Conservation (phyloP, 176 grass and related monocot species). For the Triticum urartu region DNA sequence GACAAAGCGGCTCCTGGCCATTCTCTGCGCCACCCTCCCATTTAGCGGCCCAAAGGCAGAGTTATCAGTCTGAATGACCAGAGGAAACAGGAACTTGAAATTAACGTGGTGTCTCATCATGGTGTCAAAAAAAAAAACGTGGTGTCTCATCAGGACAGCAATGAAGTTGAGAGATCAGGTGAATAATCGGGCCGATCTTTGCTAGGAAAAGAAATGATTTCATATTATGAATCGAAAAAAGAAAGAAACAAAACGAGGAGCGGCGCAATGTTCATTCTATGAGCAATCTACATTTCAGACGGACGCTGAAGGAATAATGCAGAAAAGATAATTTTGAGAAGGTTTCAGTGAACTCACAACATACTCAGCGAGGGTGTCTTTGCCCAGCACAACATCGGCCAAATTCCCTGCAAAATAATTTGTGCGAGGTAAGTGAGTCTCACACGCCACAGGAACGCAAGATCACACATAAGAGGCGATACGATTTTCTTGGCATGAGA, state of each 20-base stretch:
- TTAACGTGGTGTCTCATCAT: too few relatives aligned
- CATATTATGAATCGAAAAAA: background rate
- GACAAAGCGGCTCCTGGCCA: background rate
- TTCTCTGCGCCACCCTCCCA: too few relatives aligned
- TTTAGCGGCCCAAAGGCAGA: too few relatives aligned
- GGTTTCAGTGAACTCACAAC: slow-evolving; percentile 48
- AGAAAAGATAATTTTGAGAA: background rate
- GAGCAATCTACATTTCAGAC: background rate
- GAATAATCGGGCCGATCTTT: too few relatives aligned
- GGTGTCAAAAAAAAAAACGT: too few relatives aligned
- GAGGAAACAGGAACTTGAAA: too few relatives aligned
- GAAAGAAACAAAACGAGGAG: background rate
- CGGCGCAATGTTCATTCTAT: background rate
- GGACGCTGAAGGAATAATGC: background rate
- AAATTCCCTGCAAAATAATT: slow-evolving; percentile 53
- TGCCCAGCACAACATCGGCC: slow-evolving; percentile 78
- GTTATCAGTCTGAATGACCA: too few relatives aligned
- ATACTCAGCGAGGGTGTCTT: slow-evolving; percentile 70
- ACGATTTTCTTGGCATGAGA: background rate
- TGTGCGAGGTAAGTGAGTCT: background rate
- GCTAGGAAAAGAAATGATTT: too few relatives aligned
- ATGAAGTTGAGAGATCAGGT: background rate
- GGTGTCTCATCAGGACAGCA: too few relatives aligned
- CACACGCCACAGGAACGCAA: background rate
- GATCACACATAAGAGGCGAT: background rate